Evolutionary conservation across 129 eudicot species (phyloP).

Genomic region (Artemisia tridentata): DNA sequence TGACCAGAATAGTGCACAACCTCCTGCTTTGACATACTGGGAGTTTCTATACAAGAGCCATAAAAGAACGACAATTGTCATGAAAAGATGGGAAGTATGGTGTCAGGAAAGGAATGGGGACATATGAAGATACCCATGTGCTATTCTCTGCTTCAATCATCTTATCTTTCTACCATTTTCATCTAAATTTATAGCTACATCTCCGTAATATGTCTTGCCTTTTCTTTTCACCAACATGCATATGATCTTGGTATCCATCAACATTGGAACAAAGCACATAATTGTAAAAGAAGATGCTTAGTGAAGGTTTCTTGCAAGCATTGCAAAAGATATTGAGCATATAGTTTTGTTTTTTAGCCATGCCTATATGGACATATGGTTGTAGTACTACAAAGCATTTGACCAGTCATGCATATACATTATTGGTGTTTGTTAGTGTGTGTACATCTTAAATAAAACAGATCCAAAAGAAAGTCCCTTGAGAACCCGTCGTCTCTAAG

Average conservation of each 20-base stretch:
- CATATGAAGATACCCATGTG: constrained; percentile 28
- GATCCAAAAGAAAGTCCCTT: no score
- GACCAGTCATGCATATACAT: no score
- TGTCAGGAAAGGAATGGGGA: constrained; percentile 12
- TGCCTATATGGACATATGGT: no score
- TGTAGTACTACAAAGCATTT: no score
- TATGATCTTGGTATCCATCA: background rate
- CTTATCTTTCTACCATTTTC: constrained; percentile 15
- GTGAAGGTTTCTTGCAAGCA: background rate
- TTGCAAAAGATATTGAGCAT: background rate
- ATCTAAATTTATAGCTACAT: background rate
- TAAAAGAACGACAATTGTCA: constrained; percentile 21
- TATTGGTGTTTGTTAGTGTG: no score
- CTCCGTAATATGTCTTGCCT: background rate
- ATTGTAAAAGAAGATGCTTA: background rate
- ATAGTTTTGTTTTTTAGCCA: background rate
- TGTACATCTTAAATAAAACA: no score
- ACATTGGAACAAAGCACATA: constrained; percentile 5
- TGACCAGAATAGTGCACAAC: no score
- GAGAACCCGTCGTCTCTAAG: background rate
- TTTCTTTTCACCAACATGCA: background rate
- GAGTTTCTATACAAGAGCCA: no score
- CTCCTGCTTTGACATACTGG: no score
- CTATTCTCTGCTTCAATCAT: constrained; percentile 22
- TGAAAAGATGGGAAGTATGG: constrained; percentile 26